Percentiles rank a stretch among this genome's conserved stretches.
Evolutionary conservation across 768 basidiomycete species (phyloP).

Genomic region (Hericium rajendrae): DNA sequence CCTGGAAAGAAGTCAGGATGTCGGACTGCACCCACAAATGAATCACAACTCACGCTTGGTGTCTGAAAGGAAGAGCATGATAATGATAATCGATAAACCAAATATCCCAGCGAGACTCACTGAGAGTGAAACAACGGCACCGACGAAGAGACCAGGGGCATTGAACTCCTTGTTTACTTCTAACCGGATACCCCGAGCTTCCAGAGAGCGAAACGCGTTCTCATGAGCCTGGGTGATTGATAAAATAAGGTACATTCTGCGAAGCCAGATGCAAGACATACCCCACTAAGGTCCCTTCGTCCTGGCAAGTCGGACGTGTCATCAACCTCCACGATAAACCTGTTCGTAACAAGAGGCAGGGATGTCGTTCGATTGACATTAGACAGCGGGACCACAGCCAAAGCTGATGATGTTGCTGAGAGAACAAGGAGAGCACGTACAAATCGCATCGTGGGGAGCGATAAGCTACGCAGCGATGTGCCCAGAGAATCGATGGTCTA

Average conservation of each 20-base stretch:
- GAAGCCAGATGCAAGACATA: too few species aligned
- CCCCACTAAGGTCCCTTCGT: slow-evolving; percentile 11
- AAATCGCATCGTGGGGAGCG: not conserved
- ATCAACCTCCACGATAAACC: slow-evolving; percentile 35
- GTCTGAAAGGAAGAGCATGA: not conserved
- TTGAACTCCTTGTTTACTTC: slow-evolving; percentile 45
- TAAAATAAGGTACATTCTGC: too few species aligned
- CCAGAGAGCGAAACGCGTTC: slow-evolving; percentile 37
- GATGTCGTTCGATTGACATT: slow-evolving; percentile 6
- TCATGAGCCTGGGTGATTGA: slow-evolving; percentile 33
- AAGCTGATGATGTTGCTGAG: not conserved
- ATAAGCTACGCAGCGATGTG: not conserved
- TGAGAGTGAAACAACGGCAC: slow-evolving; percentile 42
- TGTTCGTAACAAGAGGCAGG: slow-evolving; percentile 25
- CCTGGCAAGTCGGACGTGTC: slow-evolving; percentile 16
- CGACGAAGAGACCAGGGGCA: slow-evolving; percentile 43
- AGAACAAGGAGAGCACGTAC: not conserved
- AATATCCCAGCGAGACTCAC: slow-evolving; percentile 20
- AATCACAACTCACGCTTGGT: not conserved
- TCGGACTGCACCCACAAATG: too few species aligned
- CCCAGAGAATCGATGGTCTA: too few species aligned
- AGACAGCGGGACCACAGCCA: slow-evolving; percentile 8
- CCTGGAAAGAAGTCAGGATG: slow-evolving; percentile 23
- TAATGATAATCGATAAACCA: not conserved
- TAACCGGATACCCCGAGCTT: slow-evolving; percentile 34